Evolutionary conservation across 176 grass and related monocot genomes (phyloP), one percentile per base, ranked within the genome.

Genomic region (Tuctoria greenei): DNA sequence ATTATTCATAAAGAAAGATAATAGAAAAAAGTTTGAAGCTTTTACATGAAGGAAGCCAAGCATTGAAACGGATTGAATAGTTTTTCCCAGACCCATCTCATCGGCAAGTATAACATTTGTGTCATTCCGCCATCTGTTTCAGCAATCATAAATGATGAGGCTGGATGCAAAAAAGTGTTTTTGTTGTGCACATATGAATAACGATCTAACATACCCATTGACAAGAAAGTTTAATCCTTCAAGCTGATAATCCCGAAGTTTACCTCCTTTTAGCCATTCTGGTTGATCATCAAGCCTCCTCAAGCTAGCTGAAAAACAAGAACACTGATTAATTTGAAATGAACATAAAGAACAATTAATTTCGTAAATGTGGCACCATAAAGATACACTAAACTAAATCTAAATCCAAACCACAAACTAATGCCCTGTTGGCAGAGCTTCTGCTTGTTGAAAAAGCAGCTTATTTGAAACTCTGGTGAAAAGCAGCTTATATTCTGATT

Each of bases 81-180:
- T 99, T 94, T 99, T 99, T 41, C 95, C 95, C 55, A 99, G 87
- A 80, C 95, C 95, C 95, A 99, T 99, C 87, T 99, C 95, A 95
- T 99, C 95, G 90, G 95, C 95, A 79, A 99, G 87, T 86, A 99
- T 99, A 70, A 99, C 95, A 86, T 99, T 99, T 66, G 95, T 99
- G 74, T 99, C 95, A 71, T 95, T 99, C 86, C 95, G 90, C 95
- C 95, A 99, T 56, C 95, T 99, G 79, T 73, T 76, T 63, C 25
- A 69, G 13, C 66, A 83, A 72, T 20, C 82, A 70, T 24, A 16
- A 50, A 66, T 61, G 15, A 80, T 52, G 28, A 84, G 28, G 43
- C 70, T 80, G 40, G 41, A 35, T 34, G 66, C 31, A 82, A 66
- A 46, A 60, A 86, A 28, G 25, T 62, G 38, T 51, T 82, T 60